Percentiles rank a stretch among this genome's conserved stretches.
Conservation (phyloP, 768 basidiomycete species). For the Termitomyces sp. region DNA sequence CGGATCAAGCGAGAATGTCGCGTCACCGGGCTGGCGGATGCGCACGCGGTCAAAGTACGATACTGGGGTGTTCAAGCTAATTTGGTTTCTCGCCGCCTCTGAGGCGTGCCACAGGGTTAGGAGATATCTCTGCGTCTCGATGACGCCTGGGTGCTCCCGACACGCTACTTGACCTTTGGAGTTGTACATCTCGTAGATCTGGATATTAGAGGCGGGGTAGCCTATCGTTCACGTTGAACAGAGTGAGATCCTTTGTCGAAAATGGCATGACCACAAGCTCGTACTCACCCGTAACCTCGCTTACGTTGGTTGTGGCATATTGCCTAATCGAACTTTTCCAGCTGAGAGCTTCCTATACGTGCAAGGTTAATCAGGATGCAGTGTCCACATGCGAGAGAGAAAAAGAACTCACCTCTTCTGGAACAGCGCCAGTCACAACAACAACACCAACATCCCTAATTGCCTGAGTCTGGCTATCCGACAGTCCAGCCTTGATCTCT, state of each 20-base stretch:
- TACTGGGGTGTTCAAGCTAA: conserved; percentile 54
- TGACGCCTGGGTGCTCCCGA: conserved; percentile 56
- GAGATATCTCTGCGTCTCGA: conserved; percentile 53
- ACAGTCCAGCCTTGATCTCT: conserved; percentile 42
- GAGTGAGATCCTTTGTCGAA: neutral
- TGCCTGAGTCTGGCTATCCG: conserved; percentile 33
- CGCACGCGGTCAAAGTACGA: conserved; percentile 75
- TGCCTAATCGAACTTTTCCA: conserved; percentile 55
- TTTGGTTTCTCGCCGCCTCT: conserved; percentile 18
- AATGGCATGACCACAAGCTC: neutral
- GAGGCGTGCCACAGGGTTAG: conserved; percentile 56
- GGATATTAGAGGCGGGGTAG: conserved; percentile 61
- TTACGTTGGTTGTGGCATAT: conserved; percentile 46
- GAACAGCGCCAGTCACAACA: conserved; percentile 53
- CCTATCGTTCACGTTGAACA: conserved; percentile 31
- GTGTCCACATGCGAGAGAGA: too few relatives aligned
- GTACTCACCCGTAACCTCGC: conserved; percentile 40
- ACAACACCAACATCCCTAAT: conserved; percentile 52
- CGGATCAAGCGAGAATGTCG: conserved; percentile 61
- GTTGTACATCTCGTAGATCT: conserved; percentile 75
- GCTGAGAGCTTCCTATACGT: conserved; percentile 43
- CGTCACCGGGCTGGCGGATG: conserved; percentile 68
- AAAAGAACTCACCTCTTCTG: conserved; percentile 35
- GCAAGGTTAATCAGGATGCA: neutral
- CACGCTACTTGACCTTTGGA: conserved; percentile 58